A percentile compares a stretch with the other conserved stretches of the same genome.
Evolutionary conservation across 2,329 filamentous ascomycete species (phyloP).

Genomic region (Alternaria sp.): DNA sequence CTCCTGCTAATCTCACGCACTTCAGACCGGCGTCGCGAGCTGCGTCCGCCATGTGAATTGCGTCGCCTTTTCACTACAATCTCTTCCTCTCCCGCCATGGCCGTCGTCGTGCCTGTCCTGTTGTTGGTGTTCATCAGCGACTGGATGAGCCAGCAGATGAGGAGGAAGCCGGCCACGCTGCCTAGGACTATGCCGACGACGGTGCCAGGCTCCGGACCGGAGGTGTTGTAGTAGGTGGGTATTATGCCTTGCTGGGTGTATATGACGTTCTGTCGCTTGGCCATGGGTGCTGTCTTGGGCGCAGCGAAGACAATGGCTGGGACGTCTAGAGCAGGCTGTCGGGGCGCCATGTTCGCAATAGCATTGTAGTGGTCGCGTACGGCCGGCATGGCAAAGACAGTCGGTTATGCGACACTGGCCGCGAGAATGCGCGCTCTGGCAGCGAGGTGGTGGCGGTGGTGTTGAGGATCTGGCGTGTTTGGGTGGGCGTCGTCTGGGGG

Average conservation of each 20-base stretch:
- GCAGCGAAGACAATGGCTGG: slow-evolving; percentile 23
- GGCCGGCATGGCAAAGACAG: slow-evolving; percentile 36
- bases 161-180: slow-evolving; percentile 61
- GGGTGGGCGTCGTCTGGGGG: slow-evolving; percentile 25
- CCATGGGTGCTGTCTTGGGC: slow-evolving; percentile 21
- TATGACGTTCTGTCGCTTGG: slow-evolving; percentile 30
- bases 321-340: slow-evolving; percentile 27
- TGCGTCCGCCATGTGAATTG: slow-evolving; percentile 43
- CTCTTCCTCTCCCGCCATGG: slow-evolving; percentile 62
- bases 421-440: slow-evolving; percentile 18
- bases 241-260: slow-evolving; percentile 56
- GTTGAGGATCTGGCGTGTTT: slow-evolving; percentile 12
- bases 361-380: slow-evolving; percentile 31
- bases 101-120: slow-evolving; percentile 40
- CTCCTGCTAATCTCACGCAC: slow-evolving; percentile 51
- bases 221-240: slow-evolving; percentile 66
- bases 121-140: slow-evolving; percentile 48
- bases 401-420: slow-evolving; percentile 18
- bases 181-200: slow-evolving; percentile 69
- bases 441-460: slow-evolving; percentile 13
- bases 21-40: slow-evolving; percentile 42
- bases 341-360: slow-evolving; percentile 34
- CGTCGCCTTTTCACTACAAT: slow-evolving; percentile 60
- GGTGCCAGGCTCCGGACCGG: slow-evolving; percentile 63
- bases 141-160: slow-evolving; percentile 62